Conservation (phyloP, 257 asterid genomes). For the Scutellaria barbata region DNA sequence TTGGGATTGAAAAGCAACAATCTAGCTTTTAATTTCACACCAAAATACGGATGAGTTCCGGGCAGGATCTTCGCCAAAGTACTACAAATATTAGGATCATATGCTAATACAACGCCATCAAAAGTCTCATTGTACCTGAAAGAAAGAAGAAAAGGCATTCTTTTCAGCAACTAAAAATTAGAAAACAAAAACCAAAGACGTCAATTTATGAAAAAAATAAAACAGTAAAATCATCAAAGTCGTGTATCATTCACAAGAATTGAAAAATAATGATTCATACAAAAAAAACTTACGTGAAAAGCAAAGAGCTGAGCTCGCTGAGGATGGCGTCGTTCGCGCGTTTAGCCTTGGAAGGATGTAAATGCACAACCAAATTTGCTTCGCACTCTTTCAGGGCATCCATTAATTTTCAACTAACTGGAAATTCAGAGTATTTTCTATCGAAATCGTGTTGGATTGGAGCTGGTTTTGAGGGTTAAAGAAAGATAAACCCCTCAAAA, state of each 20-base stretch:
- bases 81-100: constrained; percentile 52
- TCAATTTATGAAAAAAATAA: background rate
- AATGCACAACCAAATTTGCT: constrained; percentile 55
- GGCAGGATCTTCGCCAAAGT: constrained; percentile 64
- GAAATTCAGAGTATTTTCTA: background rate
- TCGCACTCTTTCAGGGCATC: constrained; percentile 63
- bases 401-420: constrained; percentile 43
- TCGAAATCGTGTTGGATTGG: background rate
- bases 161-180: background rate
- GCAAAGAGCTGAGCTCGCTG: constrained; percentile 68
- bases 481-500: constrained; percentile 15
- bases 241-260: background rate
- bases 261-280: background rate
- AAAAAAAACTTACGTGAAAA: constrained; percentile 59
- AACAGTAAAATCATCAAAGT: background rate
- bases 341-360: constrained; percentile 73
- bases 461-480: constrained; percentile 10
- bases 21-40: constrained; percentile 59
- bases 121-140: constrained; percentile 69
- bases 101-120: constrained; percentile 87
- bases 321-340: constrained; percentile 54
- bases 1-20: constrained; percentile 73
- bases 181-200: background rate
- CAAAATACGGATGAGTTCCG: constrained; percentile 69
- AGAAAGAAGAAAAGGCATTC: background rate